These are phyloP conservation scores for Catenaria anguillulae DNA, from an alignment of 371 early-diverging fungal genomes.

Conservation along the genomic window DNA sequence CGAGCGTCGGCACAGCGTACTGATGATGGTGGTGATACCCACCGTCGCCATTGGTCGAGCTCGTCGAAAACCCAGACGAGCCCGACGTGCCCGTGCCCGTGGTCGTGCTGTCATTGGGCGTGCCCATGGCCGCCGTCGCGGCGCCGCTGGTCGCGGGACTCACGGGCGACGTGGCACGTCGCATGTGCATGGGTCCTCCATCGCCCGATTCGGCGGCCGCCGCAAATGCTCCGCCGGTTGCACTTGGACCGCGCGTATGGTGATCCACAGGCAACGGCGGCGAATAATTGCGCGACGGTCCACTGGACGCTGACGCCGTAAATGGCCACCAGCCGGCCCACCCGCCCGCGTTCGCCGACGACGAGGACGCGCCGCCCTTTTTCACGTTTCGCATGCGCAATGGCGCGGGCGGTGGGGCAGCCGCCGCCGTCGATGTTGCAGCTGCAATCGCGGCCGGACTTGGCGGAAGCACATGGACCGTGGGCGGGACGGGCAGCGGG, in stretches of 20 bases:
- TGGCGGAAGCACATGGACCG: background rate
- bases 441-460: background rate
- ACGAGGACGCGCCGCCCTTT: background rate
- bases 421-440: background rate
- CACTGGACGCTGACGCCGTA: background rate
- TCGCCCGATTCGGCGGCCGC: background rate
- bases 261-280: background rate
- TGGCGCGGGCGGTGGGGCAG: background rate
- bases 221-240: background rate
- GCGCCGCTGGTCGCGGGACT: background rate
- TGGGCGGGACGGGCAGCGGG: background rate
- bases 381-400: background rate
- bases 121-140: background rate
- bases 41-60: no score
- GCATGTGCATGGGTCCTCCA: background rate
- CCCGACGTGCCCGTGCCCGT: background rate
- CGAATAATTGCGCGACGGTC: background rate
- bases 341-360: background rate
- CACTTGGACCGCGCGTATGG: background rate
- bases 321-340: background rate
- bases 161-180: background rate
- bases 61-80: no score
- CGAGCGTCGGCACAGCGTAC: no score
- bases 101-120: no score
- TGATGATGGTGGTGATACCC: no score